A percentile compares a stretch with the other conserved stretches of the same genome.
Evolutionary conservation across 371 early-diverging fungal species (phyloP).

Genomic region (Rhizomucor pusillus): DNA sequence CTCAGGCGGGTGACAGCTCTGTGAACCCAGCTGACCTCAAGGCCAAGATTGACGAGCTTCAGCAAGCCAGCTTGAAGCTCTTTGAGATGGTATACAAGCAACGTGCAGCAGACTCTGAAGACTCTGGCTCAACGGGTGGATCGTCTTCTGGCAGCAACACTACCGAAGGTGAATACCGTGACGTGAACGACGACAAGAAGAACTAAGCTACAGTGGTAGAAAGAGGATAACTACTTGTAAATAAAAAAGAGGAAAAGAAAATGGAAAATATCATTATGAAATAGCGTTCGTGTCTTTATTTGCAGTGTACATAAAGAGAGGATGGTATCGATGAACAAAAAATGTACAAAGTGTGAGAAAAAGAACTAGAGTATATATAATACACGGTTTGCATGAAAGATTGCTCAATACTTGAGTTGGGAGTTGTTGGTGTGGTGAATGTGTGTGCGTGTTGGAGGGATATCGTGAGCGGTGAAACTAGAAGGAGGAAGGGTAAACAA

Average conservation of each 20-base stretch:
- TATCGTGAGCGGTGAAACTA: too few relatives aligned
- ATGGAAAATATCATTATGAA: background rate
- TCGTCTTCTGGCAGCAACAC: constrained; percentile 8
- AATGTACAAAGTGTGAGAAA: background rate
- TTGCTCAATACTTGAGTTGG: too few relatives aligned
- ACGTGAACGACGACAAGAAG: constrained; percentile 21
- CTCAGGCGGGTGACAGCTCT: constrained; percentile 58
- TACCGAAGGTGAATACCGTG: constrained; percentile 25
- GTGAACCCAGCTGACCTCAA: constrained; percentile 71
- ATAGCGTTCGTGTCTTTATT: background rate
- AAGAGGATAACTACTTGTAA: constrained; percentile 2
- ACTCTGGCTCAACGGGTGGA: too few relatives aligned
- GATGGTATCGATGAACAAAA: background rate
- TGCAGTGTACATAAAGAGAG: background rate
- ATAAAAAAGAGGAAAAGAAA: background rate
- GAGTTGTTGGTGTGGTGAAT: too few relatives aligned
- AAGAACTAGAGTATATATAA: constrained; percentile 1
- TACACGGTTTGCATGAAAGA: too few relatives aligned
- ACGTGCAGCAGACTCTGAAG: constrained; percentile 27
- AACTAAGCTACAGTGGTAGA: background rate
- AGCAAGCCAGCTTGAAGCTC: constrained; percentile 87
- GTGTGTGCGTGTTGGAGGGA: too few relatives aligned
- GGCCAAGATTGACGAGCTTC: constrained; percentile 77
- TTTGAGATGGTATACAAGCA: constrained; percentile 97
- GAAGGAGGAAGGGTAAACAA: too few relatives aligned